Conservation (phyloP, 331 rosid species). For the Quercus phellos region DNA sequence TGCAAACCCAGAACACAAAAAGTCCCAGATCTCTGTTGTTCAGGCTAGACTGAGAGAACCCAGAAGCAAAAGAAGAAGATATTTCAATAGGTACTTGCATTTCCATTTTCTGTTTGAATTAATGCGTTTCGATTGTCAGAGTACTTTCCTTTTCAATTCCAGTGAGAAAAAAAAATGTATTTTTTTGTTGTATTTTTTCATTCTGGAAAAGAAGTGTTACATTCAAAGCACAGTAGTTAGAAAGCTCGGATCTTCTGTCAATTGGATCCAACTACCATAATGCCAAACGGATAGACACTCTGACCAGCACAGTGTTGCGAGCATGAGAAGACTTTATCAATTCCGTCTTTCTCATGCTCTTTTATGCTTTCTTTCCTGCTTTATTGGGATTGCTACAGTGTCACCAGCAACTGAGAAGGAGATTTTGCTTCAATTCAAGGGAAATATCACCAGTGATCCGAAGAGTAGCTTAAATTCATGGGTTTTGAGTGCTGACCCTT, state of each 20-base stretch:
- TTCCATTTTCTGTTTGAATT: constrained; percentile 14
- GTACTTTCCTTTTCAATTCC: constrained; percentile 24
- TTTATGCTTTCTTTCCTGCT: constrained; percentile 41
- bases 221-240: constrained; percentile 25
- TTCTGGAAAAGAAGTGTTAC: constrained; percentile 3
- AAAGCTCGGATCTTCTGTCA: constrained; percentile 33
- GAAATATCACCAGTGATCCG: constrained; percentile 71
- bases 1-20: constrained; percentile 20
- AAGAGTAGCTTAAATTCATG: constrained; percentile 52
- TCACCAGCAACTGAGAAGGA: constrained; percentile 58
- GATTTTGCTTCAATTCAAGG: constrained; percentile 87
- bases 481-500: constrained; percentile 63
- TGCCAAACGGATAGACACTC: constrained; percentile 62
- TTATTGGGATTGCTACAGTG: constrained; percentile 35
- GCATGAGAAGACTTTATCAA: constrained; percentile 72
- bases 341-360: constrained; percentile 73
- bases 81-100: constrained; percentile 24
- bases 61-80: background rate
- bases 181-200: constrained; percentile 25
- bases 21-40: constrained; percentile 29
- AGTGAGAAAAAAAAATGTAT: constrained; percentile 32
- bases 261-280: constrained; percentile 36
- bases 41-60: constrained; percentile 6
- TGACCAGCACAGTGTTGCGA: constrained; percentile 31
- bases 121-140: constrained; percentile 17